Percentiles rank a stretch among this genome's conserved stretches.
Evolutionary conservation across 441 rosid species (phyloP).

Genomic region (Mallotus japonicus): DNA sequence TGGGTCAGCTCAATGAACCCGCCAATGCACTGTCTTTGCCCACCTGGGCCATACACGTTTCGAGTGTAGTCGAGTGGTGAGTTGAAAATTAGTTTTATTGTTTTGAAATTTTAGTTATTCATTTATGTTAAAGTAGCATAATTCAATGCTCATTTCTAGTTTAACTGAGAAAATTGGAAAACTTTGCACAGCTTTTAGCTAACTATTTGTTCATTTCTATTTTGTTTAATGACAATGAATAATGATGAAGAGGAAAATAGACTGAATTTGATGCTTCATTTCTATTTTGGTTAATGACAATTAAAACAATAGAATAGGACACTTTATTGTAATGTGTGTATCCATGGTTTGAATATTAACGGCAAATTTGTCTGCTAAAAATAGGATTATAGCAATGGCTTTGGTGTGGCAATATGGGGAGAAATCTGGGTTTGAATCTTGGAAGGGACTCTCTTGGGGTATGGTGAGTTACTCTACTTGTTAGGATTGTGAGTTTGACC

Average conservation of each 20-base stretch:
- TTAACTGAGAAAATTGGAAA: not conserved
- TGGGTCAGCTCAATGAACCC: conserved; percentile 68
- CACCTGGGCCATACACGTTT: conserved; percentile 84
- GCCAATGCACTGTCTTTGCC: conserved; percentile 83
- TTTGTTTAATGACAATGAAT: not conserved
- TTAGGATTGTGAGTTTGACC: not conserved
- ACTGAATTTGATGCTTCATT: not conserved
- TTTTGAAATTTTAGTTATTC: not conserved
- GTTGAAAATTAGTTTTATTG: conserved; percentile 1
- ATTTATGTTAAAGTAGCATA: not conserved
- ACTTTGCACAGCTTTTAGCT: not conserved
- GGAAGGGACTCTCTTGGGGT: conserved; percentile 97
- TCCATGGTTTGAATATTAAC: not conserved
- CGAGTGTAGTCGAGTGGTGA: conserved; percentile 90
- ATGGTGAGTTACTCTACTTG: conserved; percentile 55
- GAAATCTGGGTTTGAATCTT: conserved; percentile 69
- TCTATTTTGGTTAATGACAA: too few relatives aligned
- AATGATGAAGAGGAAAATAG: not conserved
- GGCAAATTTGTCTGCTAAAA: conserved; percentile 3
- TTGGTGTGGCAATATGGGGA: conserved; percentile 96
- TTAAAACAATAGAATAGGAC: not conserved
- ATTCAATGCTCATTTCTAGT: not conserved
- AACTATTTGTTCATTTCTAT: not conserved
- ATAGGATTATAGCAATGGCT: conserved; percentile 80
- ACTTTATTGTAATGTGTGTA: not conserved